phyloP scores from a whole-genome alignment of 2,329 filamentous ascomycete species.

The Botrytis galanthina region DNA sequence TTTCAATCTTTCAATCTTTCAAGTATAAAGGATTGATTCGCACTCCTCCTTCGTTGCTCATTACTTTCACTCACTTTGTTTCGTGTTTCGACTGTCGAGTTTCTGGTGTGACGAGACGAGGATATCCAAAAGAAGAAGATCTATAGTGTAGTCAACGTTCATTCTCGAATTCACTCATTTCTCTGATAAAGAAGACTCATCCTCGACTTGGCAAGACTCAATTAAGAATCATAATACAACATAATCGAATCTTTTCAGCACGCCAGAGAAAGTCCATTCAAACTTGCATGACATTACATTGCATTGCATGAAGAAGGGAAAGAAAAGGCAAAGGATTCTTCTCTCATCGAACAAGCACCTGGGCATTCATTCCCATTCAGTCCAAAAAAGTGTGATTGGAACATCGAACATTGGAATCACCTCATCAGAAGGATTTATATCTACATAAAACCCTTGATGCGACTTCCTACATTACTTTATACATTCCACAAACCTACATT shows the following conservation, averaged over 20 bases:
- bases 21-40: background rate
- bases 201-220: background rate
- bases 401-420: conserved; percentile 6
- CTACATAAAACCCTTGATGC: background rate
- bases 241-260: background rate
- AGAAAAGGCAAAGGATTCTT: background rate
- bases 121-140: background rate
- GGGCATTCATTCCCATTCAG: background rate
- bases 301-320: background rate
- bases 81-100: background rate
- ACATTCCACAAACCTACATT: conserved; percentile 2
- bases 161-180: conserved; percentile 1
- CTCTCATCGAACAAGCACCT: background rate
- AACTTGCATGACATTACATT: background rate
- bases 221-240: background rate
- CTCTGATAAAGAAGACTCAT: background rate
- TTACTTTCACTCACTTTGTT: background rate
- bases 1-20: background rate
- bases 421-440: background rate
- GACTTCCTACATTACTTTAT: background rate
- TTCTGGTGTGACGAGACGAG: background rate
- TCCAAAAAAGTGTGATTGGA: background rate
- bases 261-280: background rate
- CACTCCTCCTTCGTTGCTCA: background rate
- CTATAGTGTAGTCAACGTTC: background rate